Conservation (phyloP, 257 asterid genomes). For the Linaria vulgaris region DNA sequence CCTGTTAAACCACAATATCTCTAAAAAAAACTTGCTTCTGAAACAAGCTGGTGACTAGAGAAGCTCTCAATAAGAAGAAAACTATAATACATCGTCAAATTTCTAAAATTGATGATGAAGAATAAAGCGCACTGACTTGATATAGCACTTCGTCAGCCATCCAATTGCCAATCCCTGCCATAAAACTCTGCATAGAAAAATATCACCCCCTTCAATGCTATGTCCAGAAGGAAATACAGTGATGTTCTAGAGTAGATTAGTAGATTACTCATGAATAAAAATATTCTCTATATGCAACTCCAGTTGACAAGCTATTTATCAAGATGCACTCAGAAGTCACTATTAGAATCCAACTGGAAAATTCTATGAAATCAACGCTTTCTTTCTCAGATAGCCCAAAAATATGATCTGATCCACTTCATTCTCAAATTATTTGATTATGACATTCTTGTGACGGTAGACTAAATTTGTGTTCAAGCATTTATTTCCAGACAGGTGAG, state of each 20-base stretch:
- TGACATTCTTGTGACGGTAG: slow-evolving; percentile 16
- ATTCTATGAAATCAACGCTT: background rate
- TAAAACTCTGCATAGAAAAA: slow-evolving; percentile 68
- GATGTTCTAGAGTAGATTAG: slow-evolving; percentile 13
- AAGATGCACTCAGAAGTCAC: background rate
- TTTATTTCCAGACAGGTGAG: slow-evolving; percentile 11
- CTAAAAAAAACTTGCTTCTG: background rate
- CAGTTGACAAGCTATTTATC: background rate
- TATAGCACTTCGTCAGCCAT: slow-evolving; percentile 97
- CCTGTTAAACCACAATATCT: slow-evolving; percentile 47
- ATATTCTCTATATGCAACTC: slow-evolving; percentile 18
- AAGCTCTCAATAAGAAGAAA: slow-evolving; percentile 13
- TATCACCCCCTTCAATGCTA: slow-evolving; percentile 4
- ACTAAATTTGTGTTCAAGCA: slow-evolving; percentile 4
- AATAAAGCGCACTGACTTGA: slow-evolving; percentile 60
- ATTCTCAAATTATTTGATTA: background rate
- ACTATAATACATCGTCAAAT: slow-evolving; percentile 3
- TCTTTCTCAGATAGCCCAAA: slow-evolving; percentile 6
- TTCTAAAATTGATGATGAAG: slow-evolving; percentile 18
- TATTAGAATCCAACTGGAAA: background rate
- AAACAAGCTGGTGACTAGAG: slow-evolving; percentile 4
- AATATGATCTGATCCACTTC: slow-evolving; percentile 12
- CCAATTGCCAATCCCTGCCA: slow-evolving; percentile 99
- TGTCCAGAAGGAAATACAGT: slow-evolving; percentile 23
- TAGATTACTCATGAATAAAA: background rate